Percentiles rank a stretch among this genome's conserved stretches.
phyloP scores from a whole-genome alignment of 164 flowering plant genomes.

The Aristolochia californica region DNA sequence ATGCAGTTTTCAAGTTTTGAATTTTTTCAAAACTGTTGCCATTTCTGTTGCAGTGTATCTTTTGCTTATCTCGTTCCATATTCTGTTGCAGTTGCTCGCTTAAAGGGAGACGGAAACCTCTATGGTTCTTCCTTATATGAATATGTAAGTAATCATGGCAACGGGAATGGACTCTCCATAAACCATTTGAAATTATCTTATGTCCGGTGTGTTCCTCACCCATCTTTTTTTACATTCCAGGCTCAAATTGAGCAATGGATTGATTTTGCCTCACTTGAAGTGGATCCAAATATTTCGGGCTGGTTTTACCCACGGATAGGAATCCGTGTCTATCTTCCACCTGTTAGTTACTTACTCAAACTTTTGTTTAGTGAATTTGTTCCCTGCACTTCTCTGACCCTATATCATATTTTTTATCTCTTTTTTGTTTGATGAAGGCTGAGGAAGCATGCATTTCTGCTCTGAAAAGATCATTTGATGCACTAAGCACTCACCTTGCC shows the following conservation, averaged over 20 bases:
- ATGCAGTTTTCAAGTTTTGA: background rate
- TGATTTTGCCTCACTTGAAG: slow-evolving; percentile 66
- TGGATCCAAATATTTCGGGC: slow-evolving; percentile 34
- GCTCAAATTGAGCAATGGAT: slow-evolving; percentile 77
- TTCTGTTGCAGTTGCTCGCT: slow-evolving; percentile 47
- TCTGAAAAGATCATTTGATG: slow-evolving; percentile 66
- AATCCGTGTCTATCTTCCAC: slow-evolving; percentile 1
- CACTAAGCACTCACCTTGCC: slow-evolving; percentile 62
- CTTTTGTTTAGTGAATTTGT: background rate
- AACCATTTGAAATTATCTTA: background rate
- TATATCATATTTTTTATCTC: background rate
- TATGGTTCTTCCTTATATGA: slow-evolving; percentile 64
- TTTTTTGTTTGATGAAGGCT: slow-evolving; percentile 22
- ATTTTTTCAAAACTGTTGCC: background rate
- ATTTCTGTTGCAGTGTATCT: background rate
- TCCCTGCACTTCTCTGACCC: background rate
- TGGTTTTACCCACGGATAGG: slow-evolving; percentile 62
- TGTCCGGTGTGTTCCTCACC: background rate
- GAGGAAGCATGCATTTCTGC: slow-evolving; percentile 62
- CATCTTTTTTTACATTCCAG: slow-evolving; percentile 22
- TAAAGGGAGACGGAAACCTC: slow-evolving; percentile 51
- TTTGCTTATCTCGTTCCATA: background rate
- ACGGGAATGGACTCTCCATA: background rate
- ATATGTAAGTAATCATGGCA: slow-evolving; percentile 51
- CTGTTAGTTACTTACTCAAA: slow-evolving; percentile 1